Conservation (phyloP, 805 yeast species). For the Ascoidea asiatica region DNA sequence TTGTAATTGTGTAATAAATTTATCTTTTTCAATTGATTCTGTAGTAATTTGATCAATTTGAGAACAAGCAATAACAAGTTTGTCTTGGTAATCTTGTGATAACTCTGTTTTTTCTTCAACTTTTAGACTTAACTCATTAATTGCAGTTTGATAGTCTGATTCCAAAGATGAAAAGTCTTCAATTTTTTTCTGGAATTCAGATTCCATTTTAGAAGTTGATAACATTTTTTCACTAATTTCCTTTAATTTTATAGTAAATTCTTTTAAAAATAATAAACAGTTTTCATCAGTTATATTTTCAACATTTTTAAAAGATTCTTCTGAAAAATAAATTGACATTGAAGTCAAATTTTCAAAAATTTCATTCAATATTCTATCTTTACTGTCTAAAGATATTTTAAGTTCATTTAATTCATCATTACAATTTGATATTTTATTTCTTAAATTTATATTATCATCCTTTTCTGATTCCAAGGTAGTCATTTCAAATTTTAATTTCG, state of each 20-base stretch:
- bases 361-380: not conserved
- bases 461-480: not conserved
- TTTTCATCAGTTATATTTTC: not conserved
- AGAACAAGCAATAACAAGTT: not conserved
- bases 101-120: too few relatives aligned
- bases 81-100: not conserved
- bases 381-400: not conserved
- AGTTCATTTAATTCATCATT: not conserved
- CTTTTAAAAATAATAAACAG: not conserved
- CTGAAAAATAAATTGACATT: too few relatives aligned
- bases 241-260: not conserved
- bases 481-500: not conserved
- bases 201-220: not conserved
- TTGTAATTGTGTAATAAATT: too few relatives aligned
- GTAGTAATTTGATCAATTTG: too few relatives aligned
- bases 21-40: too few relatives aligned
- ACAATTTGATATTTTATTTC: not conserved
- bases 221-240: too few relatives aligned
- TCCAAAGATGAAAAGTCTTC: not conserved
- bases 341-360: not conserved
- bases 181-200: not conserved
- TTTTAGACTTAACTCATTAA: not conserved
- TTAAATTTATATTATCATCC: not conserved
- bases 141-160: not conserved
- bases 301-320: not conserved